phyloP scores from a whole-genome alignment of 164 flowering plant genomes.

The grape (Vitis vinifera) region ASM3070453v1 NC_081809.1:25794001-25794500 shows the following conservation, averaged over 20 bases:
- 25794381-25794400: constrained; percentile 31
- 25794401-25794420: constrained; percentile 43
- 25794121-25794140: background rate
- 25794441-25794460: constrained; percentile 78
- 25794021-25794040: background rate
- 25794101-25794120: background rate
- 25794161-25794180: background rate
- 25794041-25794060: background rate
- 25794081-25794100: background rate
- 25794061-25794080: background rate
- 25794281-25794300: constrained; percentile 26
- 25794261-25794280: constrained; percentile 20
- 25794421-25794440: constrained; percentile 50
- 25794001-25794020: no score
- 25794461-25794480: constrained; percentile 61
- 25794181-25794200: background rate
- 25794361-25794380: constrained; percentile 14
- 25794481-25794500: constrained; percentile 44
- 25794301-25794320: constrained; percentile 27
- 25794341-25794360: constrained; percentile 22
- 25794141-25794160: no score
- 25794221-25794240: constrained; percentile 42
- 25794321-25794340: constrained; percentile 26
- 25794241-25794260: constrained; percentile 34
- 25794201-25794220: constrained; percentile 58